Evolutionary conservation across 2,329 filamentous ascomycete species (phyloP).

Genomic region (Dactylellina sp.): DNA sequence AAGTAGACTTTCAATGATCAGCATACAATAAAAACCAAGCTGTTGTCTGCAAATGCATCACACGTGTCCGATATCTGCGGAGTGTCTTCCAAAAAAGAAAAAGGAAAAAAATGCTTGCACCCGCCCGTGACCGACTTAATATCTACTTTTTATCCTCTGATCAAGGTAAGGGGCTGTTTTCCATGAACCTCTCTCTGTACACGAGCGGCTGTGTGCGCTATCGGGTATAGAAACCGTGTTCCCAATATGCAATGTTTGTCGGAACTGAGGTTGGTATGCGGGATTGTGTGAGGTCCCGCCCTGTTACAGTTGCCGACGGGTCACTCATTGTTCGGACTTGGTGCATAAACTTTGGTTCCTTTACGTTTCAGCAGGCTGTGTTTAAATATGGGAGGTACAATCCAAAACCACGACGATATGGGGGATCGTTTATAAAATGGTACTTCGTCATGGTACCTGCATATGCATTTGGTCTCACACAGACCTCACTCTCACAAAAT

Average conservation of each 20-base stretch:
- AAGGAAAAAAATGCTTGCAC: not conserved
- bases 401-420: not conserved
- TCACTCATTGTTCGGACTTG: conserved; percentile 15
- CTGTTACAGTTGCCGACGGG: conserved; percentile 27
- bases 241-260: conserved; percentile 32
- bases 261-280: not conserved
- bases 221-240: not conserved
- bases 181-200: not conserved
- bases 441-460: conserved; percentile 32
- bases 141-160: not conserved
- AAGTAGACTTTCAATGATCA: conserved; percentile 6
- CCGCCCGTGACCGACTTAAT: too few relatives aligned
- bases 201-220: not conserved
- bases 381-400: not conserved
- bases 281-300: conserved; percentile 7
- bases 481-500: conserved; percentile 15
- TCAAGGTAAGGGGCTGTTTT: not conserved
- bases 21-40: not conserved
- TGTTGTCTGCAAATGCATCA: conserved; percentile 13
- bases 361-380: not conserved
- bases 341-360: not conserved
- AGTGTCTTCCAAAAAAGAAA: not conserved
- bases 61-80: conserved; percentile 4
- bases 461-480: conserved; percentile 16
- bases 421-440: not conserved